Evolutionary conservation across 208 protist genomes (phyloP).

Genomic region (Perkinsela sp.): DNA sequence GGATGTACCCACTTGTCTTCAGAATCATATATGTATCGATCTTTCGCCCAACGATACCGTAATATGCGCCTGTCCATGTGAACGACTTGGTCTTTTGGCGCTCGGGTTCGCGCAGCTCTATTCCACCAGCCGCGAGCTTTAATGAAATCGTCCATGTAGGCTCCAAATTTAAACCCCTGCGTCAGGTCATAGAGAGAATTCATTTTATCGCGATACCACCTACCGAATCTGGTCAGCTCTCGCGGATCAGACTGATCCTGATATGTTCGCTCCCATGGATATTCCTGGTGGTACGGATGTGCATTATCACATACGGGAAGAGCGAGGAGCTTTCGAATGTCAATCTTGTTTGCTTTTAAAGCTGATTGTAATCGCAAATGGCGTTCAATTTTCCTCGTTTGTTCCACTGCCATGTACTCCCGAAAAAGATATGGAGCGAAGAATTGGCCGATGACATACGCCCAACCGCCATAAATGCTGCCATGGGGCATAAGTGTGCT

Average conservation of each 20-base stretch:
- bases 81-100: constrained; percentile 49
- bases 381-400: constrained; percentile 54
- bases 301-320: constrained; percentile 60
- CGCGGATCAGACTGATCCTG: constrained; percentile 21
- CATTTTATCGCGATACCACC: constrained; percentile 61
- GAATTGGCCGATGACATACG: constrained; percentile 56
- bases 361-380: constrained; percentile 50
- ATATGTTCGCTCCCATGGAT: constrained; percentile 63
- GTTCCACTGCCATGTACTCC: constrained; percentile 52
- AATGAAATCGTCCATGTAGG: constrained; percentile 59
- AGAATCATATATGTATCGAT: constrained; percentile 66
- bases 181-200: constrained; percentile 59
- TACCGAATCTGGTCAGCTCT: constrained; percentile 40
- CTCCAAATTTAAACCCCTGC: constrained; percentile 58
- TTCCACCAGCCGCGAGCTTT: constrained; percentile 63
- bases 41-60: constrained; percentile 44
- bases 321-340: constrained; percentile 50
- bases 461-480: constrained; percentile 48
- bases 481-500: constrained; percentile 4
- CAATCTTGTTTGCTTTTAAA: constrained; percentile 69
- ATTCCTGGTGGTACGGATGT: constrained; percentile 70
- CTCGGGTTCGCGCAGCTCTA: constrained; percentile 38
- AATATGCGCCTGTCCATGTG: constrained; percentile 55
- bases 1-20: constrained; percentile 65
- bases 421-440: constrained; percentile 65